A percentile compares a stretch with the other conserved stretches of the same genome.
These are phyloP conservation scores for Schizochytrium sp. DNA, from an alignment of 108 stramenopile species.

Conservation along the genomic window DNA sequence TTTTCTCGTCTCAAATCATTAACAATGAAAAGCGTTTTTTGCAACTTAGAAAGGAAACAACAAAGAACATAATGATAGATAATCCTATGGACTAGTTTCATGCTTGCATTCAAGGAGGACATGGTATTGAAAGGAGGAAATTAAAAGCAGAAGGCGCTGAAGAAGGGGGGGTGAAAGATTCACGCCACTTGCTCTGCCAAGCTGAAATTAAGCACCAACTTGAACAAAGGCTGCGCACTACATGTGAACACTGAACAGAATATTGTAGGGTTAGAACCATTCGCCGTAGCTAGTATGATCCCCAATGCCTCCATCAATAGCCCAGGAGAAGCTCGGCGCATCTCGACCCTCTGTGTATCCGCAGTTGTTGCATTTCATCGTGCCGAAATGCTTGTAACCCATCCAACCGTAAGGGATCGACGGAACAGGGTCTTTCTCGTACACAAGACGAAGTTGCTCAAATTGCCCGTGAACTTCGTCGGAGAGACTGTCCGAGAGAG, in stretches of 20 bases:
- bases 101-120: too few relatives aligned
- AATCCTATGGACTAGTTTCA: too few relatives aligned
- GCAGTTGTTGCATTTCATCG: background rate
- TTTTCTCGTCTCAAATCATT: too few relatives aligned
- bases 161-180: too few relatives aligned
- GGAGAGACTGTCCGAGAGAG: background rate
- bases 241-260: background rate
- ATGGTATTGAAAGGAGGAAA: too few relatives aligned
- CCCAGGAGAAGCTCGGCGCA: background rate
- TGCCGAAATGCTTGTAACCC: slow-evolving; percentile 59
- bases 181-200: too few relatives aligned
- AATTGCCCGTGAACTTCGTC: slow-evolving; percentile 47
- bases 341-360: slow-evolving; percentile 3
- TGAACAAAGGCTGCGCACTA: background rate
- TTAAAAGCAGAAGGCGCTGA: too few relatives aligned
- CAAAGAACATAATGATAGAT: too few relatives aligned
- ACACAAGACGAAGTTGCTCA: background rate
- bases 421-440: slow-evolving; percentile 30
- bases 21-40: too few relatives aligned
- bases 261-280: background rate
- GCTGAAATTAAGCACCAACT: background rate
- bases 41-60: too few relatives aligned
- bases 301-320: background rate
- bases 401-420: slow-evolving; percentile 39
- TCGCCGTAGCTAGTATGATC: background rate